Evolutionary conservation across 768 basidiomycete species (phyloP).

Genomic region (Astraeus odoratus): DNA sequence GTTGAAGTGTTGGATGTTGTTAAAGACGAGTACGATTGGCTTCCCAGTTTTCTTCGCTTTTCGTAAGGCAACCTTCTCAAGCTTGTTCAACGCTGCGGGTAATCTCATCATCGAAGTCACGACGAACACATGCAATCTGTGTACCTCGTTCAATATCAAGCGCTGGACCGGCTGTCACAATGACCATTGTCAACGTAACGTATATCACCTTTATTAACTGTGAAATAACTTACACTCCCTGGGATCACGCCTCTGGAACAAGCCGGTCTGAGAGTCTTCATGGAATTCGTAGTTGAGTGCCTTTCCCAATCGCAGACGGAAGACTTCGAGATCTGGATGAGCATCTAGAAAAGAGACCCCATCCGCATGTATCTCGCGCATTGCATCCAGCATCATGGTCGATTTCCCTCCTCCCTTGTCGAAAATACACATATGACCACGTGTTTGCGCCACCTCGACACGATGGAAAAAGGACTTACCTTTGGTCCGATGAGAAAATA

Average conservation of each 20-base stretch:
- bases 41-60: constrained; percentile 48
- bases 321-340: constrained; percentile 83
- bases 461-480: constrained; percentile 30
- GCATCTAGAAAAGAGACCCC: constrained; percentile 75
- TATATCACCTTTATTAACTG: constrained; percentile 4
- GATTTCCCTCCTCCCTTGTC: constrained; percentile 72
- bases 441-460: constrained; percentile 7
- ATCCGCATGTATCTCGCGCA: constrained; percentile 64
- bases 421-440: constrained; percentile 5
- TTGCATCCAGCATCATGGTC: constrained; percentile 78
- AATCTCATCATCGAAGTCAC: background rate
- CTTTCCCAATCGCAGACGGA: constrained; percentile 79
- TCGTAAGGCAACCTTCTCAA: constrained; percentile 77
- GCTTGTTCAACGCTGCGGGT: constrained; percentile 62
- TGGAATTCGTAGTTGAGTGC: constrained; percentile 82
- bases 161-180: constrained; percentile 55
- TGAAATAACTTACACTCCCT: constrained; percentile 50
- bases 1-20: constrained; percentile 70
- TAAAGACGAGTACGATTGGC: constrained; percentile 75
- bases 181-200: constrained; percentile 11
- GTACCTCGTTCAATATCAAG: constrained; percentile 77
- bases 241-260: constrained; percentile 81
- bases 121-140: constrained; percentile 3
- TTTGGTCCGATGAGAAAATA: constrained; percentile 75
- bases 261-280: constrained; percentile 71